Base-by-base conservation (phyloP, 2,329 filamentous ascomycete genomes). In the Bisporella sp. region DNA sequence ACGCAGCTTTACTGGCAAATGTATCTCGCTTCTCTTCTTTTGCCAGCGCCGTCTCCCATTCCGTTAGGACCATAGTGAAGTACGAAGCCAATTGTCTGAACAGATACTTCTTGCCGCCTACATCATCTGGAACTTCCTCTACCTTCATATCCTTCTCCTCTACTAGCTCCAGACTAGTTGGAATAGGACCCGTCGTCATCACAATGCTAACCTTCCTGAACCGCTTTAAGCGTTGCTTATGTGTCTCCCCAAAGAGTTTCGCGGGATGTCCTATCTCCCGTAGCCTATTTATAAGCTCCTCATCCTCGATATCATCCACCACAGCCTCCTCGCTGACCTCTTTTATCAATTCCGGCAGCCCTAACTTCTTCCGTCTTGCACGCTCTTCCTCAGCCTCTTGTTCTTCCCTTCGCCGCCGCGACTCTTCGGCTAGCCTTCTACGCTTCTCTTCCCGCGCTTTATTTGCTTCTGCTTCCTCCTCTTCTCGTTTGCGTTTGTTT, bases 61-160 rank as follows among this genome's bases (percentile, higher is more conserved):
- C 92, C 42, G 77, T 79, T 51, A 99, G 73, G n/a, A 99, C 82
- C 82, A 99, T 89, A 48, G 88, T 95, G 72, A 99, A 97, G 73
- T 96, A 99, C 45, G 88, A 93, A 21, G 87, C 88, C 50, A 99
- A 76, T 68, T 99, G 92, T 8, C 92, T 78, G 71, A 86, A 92
- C 40, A 99, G 73, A 68, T 86, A 90, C 42, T 77, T 72, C 43
- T 82, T 79, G 0, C 74, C 86, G 40, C 83, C 79, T 21, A 72
- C 72, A 59, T 91, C 86, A 60, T 77, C 74, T 1, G 78, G 69
- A 7, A 88, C 71, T 41, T 73, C 74, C 12, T 76, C 73, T 29
- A 97, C 82, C 68, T 91, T 92, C 89, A 96, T 96, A 59, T 95
- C 84, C 65, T 83, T 82, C 69, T 95, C 91, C 6, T 86, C 81